A percentile compares a stretch with the other conserved stretches of the same genome.
Conservation (phyloP, 805 yeast species). For the Clavispora asparagi region DNA sequence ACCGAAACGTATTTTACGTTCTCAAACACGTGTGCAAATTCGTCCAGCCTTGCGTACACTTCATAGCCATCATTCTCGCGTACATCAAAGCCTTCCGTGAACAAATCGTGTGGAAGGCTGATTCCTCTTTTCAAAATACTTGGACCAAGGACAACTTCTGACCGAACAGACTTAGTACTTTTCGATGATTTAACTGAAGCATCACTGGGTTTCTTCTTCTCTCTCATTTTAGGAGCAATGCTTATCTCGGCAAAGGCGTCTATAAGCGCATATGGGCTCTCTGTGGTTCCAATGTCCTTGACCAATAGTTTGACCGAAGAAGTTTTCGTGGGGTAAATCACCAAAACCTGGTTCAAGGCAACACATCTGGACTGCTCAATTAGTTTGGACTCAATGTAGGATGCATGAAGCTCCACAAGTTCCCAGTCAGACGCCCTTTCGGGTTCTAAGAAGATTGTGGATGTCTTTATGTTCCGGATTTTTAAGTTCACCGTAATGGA, state of each 20-base stretch:
- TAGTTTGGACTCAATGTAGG: conserved; percentile 64
- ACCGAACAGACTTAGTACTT: conserved; percentile 8
- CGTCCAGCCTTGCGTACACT: conserved; percentile 42
- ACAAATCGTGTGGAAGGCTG: conserved; percentile 47
- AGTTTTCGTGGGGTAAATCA: conserved; percentile 60
- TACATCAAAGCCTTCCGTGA: conserved; percentile 14
- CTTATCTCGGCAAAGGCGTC: conserved; percentile 64
- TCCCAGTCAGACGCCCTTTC: conserved; percentile 83
- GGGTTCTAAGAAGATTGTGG: conserved; percentile 74
- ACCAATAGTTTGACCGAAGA: conserved; percentile 57
- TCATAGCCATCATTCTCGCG: conserved; percentile 25
- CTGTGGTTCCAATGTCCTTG: conserved; percentile 38
- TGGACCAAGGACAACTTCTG: conserved; percentile 23
- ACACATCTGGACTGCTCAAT: conserved; percentile 80
- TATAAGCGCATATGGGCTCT: conserved; percentile 46
- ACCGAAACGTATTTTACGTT: conserved; percentile 44
- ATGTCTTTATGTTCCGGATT: conserved; percentile 46
- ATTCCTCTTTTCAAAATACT: conserved; percentile 49
- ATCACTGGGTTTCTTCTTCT: conserved; percentile 15
- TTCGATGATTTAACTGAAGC: conserved; percentile 16
- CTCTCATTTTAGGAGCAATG: conserved; percentile 59
- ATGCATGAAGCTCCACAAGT: conserved; percentile 76
- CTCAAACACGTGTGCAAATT: conserved; percentile 26
- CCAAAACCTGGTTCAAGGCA: conserved; percentile 48
- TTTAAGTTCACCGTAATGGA: conserved; percentile 39